Conservation (phyloP, 805 yeast genomes). For the Ogataea trehalophila region DNA sequence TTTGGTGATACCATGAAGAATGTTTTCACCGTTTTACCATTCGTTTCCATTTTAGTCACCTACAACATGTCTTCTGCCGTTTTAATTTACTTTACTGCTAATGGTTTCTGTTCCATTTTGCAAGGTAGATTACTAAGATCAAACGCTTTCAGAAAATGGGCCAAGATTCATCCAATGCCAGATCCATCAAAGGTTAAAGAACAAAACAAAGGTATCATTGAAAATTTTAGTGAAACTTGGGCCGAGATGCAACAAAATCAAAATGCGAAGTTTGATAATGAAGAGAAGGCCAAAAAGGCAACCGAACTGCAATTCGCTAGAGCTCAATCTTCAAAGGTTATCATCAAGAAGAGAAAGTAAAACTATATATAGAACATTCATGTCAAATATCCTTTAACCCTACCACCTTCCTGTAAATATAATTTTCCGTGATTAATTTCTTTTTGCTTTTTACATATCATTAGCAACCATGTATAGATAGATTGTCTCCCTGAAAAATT, state of each 20-base stretch:
- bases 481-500: too few species aligned
- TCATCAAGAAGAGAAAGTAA: slow-evolving; percentile 23
- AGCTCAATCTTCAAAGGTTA: slow-evolving; percentile 23
- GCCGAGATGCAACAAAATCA: slow-evolving; percentile 28
- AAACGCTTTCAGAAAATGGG: slow-evolving; percentile 48
- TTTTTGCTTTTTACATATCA: too few species aligned
- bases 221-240: slow-evolving; percentile 28
- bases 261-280: slow-evolving; percentile 21
- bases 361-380: too few species aligned
- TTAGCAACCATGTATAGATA: too few species aligned
- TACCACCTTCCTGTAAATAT: too few species aligned
- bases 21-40: slow-evolving; percentile 67
- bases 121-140: slow-evolving; percentile 68
- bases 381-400: too few species aligned
- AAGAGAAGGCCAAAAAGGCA: slow-evolving; percentile 26
- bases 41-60: slow-evolving; percentile 82
- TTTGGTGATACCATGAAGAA: slow-evolving; percentile 46
- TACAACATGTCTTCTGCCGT: slow-evolving; percentile 83
- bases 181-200: slow-evolving; percentile 24
- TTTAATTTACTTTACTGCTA: slow-evolving; percentile 78
- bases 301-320: slow-evolving; percentile 23
- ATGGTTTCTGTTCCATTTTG: slow-evolving; percentile 65
- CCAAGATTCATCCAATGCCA: slow-evolving; percentile 53
- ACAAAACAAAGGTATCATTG: slow-evolving; percentile 27
- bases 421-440: too few species aligned